Evolutionary conservation across 1,139 yeast species (phyloP), one percentile per base, ranked within the genome.

Genomic region (Yamadazyma conglobata): DNA sequence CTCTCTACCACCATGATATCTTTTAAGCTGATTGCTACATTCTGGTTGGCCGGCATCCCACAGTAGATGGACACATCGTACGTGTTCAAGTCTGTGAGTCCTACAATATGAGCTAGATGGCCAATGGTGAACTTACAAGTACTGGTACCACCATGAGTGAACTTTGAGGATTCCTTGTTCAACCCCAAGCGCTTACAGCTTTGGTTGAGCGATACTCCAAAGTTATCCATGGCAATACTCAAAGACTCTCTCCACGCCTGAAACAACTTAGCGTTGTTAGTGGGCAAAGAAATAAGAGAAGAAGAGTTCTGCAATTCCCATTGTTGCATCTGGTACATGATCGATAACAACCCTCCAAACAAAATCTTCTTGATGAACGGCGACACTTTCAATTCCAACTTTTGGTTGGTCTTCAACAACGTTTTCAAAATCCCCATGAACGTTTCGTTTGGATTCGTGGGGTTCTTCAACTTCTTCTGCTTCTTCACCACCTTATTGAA

Each of bases 41-140:
- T 85, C 78, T 84, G 81, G 43, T 87, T 72, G 48, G 83, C 77
- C 0, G 93, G 91, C 2, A 88, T 83, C 2, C 96, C 96, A 5
- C 89, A 82, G 51, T 67, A 80, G 6, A 83, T 79, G 32, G 83
- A 84, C 34, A 83, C 73, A 52, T 86, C 95, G 52, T 82, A 79
- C 40, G 84, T 87, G 35, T 83, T 77, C 19, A 83, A 69, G 29
- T 84, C 73, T 1, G 68, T 47, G 45, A 66, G 65, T 47, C 86
- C 75, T 19, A 79, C 73, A 13, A 86, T 75, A 49, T 83, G 91
- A 0, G 88, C 79, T 54, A 84, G 63, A 46, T 83, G 89, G 52
- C 78, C 80, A 33, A 77, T 70, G 0, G 79, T 71, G 35, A 73
- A 67, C 42, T 34, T 42, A 30, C 48, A 44, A 1, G 35, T 32